A percentile compares a stretch with the other conserved stretches of the same genome.
Evolutionary conservation across 2,329 filamentous ascomycete species (phyloP).

Genomic region (Colletotrichum destructivum): DNA sequence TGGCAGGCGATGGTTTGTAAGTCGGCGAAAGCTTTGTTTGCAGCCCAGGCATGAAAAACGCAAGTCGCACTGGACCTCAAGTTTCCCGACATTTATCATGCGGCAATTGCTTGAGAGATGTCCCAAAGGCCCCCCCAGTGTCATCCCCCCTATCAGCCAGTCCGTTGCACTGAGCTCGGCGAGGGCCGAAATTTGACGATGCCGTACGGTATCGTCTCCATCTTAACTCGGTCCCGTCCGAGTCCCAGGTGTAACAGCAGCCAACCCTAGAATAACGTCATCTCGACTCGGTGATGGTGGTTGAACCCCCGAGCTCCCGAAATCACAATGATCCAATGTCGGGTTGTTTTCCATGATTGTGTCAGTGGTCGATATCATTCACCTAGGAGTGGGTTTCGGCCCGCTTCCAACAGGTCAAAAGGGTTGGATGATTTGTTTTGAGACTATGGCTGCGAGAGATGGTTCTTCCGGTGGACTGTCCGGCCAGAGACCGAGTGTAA

Average conservation of each 20-base stretch:
- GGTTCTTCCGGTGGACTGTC: no score
- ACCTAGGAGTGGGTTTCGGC: not conserved
- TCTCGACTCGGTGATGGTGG: not conserved
- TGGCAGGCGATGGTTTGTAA: not conserved
- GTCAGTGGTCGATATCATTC: not conserved
- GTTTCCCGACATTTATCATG: not conserved
- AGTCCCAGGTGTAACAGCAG: not conserved
- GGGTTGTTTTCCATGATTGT: not conserved
- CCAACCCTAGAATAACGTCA: not conserved
- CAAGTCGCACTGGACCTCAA: not conserved
- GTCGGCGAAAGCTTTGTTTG: not conserved
- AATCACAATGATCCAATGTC: no score
- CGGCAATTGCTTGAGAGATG: not conserved
- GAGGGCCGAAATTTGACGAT: constrained; percentile 6
- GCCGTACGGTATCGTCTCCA: not conserved
- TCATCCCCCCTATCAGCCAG: not conserved
- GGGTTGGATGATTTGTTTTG: not conserved
- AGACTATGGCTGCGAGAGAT: no score
- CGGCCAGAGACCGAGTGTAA: no score
- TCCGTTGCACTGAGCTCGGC: constrained; percentile 1
- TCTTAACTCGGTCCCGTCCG: constrained; percentile 18
- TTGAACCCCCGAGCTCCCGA: not conserved
- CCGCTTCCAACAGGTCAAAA: not conserved
- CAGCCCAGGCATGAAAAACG: not conserved
- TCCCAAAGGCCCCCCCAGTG: no score